phyloP scores from a whole-genome alignment of 148 eudicot genomes.

The Dianthus caryophyllus region DNA sequence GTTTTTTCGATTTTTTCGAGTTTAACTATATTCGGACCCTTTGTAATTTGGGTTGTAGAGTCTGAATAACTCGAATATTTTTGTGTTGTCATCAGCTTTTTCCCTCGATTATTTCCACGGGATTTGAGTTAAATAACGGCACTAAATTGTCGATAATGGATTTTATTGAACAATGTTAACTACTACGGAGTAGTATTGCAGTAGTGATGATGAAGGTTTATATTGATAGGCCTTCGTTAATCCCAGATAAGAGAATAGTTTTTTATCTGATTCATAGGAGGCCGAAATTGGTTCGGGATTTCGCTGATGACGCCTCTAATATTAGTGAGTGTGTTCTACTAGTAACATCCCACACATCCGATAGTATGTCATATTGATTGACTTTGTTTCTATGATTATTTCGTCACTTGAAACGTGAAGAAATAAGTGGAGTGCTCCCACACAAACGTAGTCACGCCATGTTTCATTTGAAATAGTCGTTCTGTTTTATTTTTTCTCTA shows the following conservation, averaged over 20 bases:
- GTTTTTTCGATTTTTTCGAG: neutral
- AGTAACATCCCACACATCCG: slow-evolving; percentile 4
- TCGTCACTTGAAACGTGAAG: too few species aligned
- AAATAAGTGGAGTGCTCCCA: too few species aligned
- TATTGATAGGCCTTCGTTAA: neutral
- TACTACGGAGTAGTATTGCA: neutral
- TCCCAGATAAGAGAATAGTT: neutral
- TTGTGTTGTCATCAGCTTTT: slow-evolving; percentile 74
- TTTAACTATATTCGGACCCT: slow-evolving; percentile 46
- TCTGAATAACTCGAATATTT: slow-evolving; percentile 46
- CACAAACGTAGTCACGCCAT: too few species aligned
- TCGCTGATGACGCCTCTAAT: neutral
- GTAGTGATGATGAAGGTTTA: neutral
- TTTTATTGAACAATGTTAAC: neutral
- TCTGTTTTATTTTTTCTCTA: too few species aligned
- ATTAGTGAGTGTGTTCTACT: neutral
- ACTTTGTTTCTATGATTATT: too few species aligned
- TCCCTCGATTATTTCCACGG: slow-evolving; percentile 39
- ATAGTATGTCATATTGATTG: too few species aligned
- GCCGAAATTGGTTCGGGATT: neutral
- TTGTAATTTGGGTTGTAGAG: slow-evolving; percentile 23
- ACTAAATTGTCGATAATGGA: slow-evolving; percentile 17
- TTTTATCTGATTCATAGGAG: slow-evolving; percentile 10
- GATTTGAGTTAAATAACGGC: slow-evolving; percentile 69
- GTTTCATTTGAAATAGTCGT: too few species aligned